Evolutionary conservation across 495 filamentous ascomycete genomes (phyloP), one percentile per base, ranked within the genome.

Genomic region (Apiosordaria backusii): DNA sequence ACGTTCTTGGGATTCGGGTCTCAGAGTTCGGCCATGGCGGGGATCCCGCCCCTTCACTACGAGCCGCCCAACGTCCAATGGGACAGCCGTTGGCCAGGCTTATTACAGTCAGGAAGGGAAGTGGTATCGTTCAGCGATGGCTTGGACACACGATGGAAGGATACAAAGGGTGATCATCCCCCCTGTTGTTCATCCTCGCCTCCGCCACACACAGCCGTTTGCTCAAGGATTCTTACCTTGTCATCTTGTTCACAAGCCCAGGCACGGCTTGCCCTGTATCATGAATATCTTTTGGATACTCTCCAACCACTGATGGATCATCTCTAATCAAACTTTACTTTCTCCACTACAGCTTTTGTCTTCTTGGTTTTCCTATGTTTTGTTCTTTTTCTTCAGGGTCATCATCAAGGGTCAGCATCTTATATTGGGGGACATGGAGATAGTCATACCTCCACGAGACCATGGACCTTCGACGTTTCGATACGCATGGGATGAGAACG

Each of bases 401-500:
- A 10, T 45, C 35, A 10, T 45, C 35, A 45, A 13, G n/a, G 35
- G 35, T 45, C 35, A 45, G 61, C 53, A 40, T 65, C 61, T 59
- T 57, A 66, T 58, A 60, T 26, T 57, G 35, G 69, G 68, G 64
- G 65, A 77, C 35, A 45, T 75, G 75, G 75, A 77, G 64, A 73
- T 70, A 66, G 69, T 71, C 62, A 75, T 73, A 67, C 75, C 73
- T 24, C 71, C 70, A 1, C 61, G 73, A 63, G 73, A 73, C 68
- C 71, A 74, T 65, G 73, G 71, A 25, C 66, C 69, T 26, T 70
- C 69, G 5, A 72, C 73, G 26, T 74, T 68, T 53, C 65, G 70
- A 29, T 75, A 75, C 45, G 70, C 68, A 4, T 77, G 70, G 75
- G 75, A 77, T 52, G 73, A 74, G 59, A 74, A 75, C 24, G 72